Percentiles rank a stretch among this genome's conserved stretches.
Conservation (phyloP, 768 basidiomycete genomes). For the Trametes cingulata region DNA sequence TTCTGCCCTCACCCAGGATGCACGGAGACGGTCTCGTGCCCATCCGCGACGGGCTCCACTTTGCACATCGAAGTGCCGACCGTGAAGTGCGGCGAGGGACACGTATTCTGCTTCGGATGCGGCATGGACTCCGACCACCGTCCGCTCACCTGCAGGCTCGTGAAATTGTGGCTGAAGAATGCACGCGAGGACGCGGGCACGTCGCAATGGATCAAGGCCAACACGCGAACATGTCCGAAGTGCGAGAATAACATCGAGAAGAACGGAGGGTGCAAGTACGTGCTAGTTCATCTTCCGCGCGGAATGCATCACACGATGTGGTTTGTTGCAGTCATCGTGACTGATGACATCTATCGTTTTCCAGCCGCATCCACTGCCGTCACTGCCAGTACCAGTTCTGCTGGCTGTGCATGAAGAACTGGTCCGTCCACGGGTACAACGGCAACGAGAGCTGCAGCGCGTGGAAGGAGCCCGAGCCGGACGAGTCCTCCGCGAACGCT, state of each 20-base stretch:
- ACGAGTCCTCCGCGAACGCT: constrained; percentile 40
- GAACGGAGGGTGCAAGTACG: constrained; percentile 99
- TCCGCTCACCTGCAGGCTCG: constrained; percentile 86
- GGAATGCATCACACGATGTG: background rate
- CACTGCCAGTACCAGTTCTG: constrained; percentile 98
- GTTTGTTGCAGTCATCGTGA: too few species aligned
- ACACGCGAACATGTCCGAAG: constrained; percentile 94
- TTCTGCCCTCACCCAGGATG: constrained; percentile 97
- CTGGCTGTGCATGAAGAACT: constrained; percentile 94
- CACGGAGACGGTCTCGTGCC: constrained; percentile 87
- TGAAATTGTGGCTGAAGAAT: constrained; percentile 92
- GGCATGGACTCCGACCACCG: constrained; percentile 85
- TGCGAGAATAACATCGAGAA: constrained; percentile 99
- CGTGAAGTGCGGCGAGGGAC: constrained; percentile 77
- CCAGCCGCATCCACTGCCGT: constrained; percentile 98
- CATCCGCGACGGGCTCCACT: constrained; percentile 64
- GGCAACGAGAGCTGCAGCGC: constrained; percentile 35
- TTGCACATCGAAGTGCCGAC: constrained; percentile 84
- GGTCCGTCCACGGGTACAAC: constrained; percentile 22
- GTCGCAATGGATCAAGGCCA: constrained; percentile 98
- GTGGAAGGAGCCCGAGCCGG: constrained; percentile 80
- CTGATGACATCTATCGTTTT: background rate
- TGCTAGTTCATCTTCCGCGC: constrained; percentile 24
- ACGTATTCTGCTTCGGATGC: constrained; percentile 96
- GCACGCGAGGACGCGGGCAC: constrained; percentile 97